Conservation (phyloP, 2,329 filamentous ascomycete genomes). For the Didymella segeticola region DNA sequence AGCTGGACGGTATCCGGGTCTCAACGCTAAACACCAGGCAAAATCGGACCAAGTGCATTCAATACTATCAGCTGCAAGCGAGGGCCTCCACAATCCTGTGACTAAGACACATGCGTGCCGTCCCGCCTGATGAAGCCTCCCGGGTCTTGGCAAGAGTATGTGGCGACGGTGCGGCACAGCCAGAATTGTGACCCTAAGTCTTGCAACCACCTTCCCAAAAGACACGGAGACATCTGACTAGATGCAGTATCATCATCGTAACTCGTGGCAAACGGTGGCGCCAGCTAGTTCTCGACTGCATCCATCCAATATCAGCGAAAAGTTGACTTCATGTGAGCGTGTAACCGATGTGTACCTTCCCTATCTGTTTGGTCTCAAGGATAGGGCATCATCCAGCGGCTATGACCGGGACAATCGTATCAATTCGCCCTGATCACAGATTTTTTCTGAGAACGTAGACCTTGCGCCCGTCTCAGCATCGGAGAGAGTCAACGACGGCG, state of each 20-base stretch:
- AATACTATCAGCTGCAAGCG: neutral
- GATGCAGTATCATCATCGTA: neutral
- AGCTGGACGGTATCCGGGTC: neutral
- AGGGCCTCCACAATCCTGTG: slow-evolving; percentile 1
- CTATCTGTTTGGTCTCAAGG: neutral
- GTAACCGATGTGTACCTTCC: slow-evolving; percentile 3
- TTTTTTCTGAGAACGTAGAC: neutral
- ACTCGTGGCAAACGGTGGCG: neutral
- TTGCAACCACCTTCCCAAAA: slow-evolving; percentile 4
- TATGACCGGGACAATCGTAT: neutral
- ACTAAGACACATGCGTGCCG: slow-evolving; percentile 9
- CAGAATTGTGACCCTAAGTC: neutral
- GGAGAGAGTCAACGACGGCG: neutral
- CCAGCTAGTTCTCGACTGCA: neutral
- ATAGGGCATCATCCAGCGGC: neutral
- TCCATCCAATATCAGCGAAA: neutral
- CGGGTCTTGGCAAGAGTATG: neutral
- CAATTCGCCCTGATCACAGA: too few relatives aligned
- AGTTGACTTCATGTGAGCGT: neutral
- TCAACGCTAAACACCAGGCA: neutral
- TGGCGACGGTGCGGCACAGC: slow-evolving; percentile 1
- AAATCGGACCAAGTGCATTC: neutral
- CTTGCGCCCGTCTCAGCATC: neutral
- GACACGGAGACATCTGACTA: neutral
- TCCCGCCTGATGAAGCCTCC: slow-evolving; percentile 8